These are phyloP conservation scores for Botrytis tulipae DNA, from an alignment of 2,329 filamentous ascomycete species.

Conservation along the genomic window DNA sequence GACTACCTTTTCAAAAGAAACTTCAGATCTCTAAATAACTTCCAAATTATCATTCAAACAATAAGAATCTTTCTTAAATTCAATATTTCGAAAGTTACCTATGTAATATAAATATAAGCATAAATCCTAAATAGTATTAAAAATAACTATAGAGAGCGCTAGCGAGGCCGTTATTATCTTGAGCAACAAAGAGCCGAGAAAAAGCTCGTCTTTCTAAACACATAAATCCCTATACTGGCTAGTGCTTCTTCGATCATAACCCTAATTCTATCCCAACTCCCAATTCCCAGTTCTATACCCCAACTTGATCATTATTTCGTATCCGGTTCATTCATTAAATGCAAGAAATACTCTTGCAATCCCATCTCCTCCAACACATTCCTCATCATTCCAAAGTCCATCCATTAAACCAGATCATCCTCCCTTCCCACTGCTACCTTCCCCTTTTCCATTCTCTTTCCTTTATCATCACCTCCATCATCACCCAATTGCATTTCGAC, in stretches of 20 bases:
- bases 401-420: not conserved
- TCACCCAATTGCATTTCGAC: slow-evolving; percentile 15
- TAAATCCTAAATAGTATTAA: too few relatives aligned
- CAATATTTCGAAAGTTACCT: too few relatives aligned
- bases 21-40: too few relatives aligned
- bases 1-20: too few relatives aligned
- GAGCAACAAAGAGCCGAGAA: too few relatives aligned
- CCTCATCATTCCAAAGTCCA: not conserved
- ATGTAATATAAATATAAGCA: too few relatives aligned
- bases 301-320: not conserved
- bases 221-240: not conserved
- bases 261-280: not conserved
- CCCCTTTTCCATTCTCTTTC: not conserved
- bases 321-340: not conserved
- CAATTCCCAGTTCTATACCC: not conserved
- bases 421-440: not conserved
- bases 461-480: not conserved
- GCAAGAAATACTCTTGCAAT: not conserved
- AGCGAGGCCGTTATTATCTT: too few relatives aligned
- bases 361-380: not conserved
- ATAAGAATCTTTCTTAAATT: too few relatives aligned
- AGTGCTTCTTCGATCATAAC: not conserved
- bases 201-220: not conserved
- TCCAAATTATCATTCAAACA: too few relatives aligned
- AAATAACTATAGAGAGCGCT: too few relatives aligned